Base-by-base conservation (phyloP, 441 rosid genomes). In the Brassica balearica region DNA sequence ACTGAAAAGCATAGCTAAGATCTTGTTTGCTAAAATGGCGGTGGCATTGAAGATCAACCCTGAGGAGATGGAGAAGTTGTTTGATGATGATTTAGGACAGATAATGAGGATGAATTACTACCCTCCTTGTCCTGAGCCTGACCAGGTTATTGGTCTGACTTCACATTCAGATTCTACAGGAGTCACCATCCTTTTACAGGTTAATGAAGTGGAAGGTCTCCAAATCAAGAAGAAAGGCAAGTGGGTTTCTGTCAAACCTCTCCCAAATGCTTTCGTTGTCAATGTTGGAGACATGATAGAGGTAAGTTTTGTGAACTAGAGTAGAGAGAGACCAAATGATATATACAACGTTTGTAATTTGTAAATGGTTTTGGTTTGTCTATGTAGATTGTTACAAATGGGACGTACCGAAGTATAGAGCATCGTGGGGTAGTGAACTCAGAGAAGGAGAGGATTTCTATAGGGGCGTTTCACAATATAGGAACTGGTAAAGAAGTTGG, bases 251-350 rank as follows among this genome's bases (percentile, higher is more conserved):
- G 65, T 61, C 36, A 61, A 61, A 25, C 65, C 65, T 61, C 65
- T 61, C 17, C 65, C 65, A 5, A 12, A 61, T 61, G 65, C 65
- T 23, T 25, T 61, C 65, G 36, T 61, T 25, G 65, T 61, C 65
- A 61, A 61, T 61, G 65, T 61, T 61, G 65, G 36, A 61, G 65
- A 61, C 65, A 61, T 61, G 65, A 61, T 61, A 61, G 65, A 61
- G 36, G 65, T 61, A 12, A 25, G 17, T 25, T 25, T 11, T 23
- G 32, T 22, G 32, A 7, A 48, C 6, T 25, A 25, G 27, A 25
- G 27, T 3, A 53, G 59, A 55, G 55, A 46, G 15, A 12, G 6
- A 46, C 0, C 17, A 48, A n/a, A 48, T 48, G 55, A 4, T 48
- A 48, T 48, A n/a, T 43, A 5, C 17, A 48, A 2, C 17, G 55